phyloP scores from a whole-genome alignment of 768 basidiomycete genomes.

The Lentinula sp. region DNA sequence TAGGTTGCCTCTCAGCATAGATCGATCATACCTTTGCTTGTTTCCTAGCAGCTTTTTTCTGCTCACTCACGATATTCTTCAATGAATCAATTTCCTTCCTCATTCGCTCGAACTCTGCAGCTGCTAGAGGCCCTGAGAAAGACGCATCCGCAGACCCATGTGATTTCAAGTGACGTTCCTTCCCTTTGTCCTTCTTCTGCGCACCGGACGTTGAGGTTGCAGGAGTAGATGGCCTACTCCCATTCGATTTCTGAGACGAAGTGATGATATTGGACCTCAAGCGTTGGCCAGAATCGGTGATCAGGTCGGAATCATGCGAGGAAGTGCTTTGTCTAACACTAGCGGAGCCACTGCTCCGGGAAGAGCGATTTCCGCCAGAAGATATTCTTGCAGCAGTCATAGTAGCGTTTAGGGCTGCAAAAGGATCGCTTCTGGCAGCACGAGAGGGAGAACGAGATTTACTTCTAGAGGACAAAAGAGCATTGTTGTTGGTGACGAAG shows the following conservation, averaged over 20 bases:
- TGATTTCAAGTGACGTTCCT: slow-evolving; percentile 9
- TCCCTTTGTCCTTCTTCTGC: slow-evolving; percentile 16
- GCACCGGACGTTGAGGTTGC: not conserved
- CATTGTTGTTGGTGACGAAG: not conserved
- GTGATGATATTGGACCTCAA: not conserved
- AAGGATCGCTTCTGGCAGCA: slow-evolving; percentile 8
- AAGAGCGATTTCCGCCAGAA: not conserved
- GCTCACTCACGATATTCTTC: slow-evolving; percentile 41
- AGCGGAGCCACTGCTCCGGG: not conserved
- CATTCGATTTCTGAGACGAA: not conserved
- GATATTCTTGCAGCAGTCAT: not conserved
- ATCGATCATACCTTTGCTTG: slow-evolving; percentile 43
- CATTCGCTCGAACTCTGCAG: slow-evolving; percentile 46
- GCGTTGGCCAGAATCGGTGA: not conserved
- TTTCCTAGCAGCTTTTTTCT: slow-evolving; percentile 45
- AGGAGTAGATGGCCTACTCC: not conserved
- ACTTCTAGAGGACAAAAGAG: slow-evolving; percentile 1
- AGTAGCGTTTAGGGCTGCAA: slow-evolving; percentile 10
- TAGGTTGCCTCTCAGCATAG: slow-evolving; percentile 2
- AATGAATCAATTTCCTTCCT: slow-evolving; percentile 52
- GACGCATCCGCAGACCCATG: not conserved
- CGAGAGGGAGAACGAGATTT: slow-evolving; percentile 16
- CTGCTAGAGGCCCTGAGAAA: slow-evolving; percentile 29
- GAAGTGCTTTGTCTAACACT: not conserved
- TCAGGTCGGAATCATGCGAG: not conserved